Base-by-base conservation (phyloP, 441 rosid genomes). In the Corymbia calophylla region DNA sequence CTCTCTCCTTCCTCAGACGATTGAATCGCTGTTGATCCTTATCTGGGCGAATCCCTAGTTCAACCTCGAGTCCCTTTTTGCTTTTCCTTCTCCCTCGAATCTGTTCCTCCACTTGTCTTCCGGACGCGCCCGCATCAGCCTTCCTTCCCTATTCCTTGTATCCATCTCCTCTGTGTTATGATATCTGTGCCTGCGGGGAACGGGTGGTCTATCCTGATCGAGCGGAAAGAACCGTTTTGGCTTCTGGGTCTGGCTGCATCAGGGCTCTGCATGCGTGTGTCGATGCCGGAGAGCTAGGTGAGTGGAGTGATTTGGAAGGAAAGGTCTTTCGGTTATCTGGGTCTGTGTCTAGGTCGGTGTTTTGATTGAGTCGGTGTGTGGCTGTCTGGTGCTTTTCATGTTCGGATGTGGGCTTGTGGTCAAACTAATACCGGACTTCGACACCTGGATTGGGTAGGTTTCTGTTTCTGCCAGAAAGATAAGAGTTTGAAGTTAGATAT, bases 181-280 rank as follows among this genome's bases (percentile, higher is more conserved):
- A 77, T 77, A 23, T 77, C 84, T 77, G 53, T 44, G 84, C 84
- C 17, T 13, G 84, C 13, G 49, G 84, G 25, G 23, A 7, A 77
- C 84, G 84, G 7, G 84, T 23, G 84, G 84, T 77, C 53, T 44
- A 6, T 77, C 51, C 84, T 44, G 5, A 44, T 70, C 51, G 12
- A 49, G 51, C n/a, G 31, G 31, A 39, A 84, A 47, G 82, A 87
- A 35, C 88, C 66, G 32, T 86, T 90, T 89, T 73, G 35, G 58
- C 90, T 60, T 89, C 91, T 89, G 89, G 88, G 91, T 53, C 27
- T 60, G 89, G 25, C 47, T 70, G 68, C 47, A 31, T 58, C 32
- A 19, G 91, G 90, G 85, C 53, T 31, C 12, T 55, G 81, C 87
- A 51, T 9, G 48, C 64, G 82, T 31, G 87, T 25, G 51, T 85